Base-by-base conservation (phyloP, 352 stramenopile genomes). In the Pythium pyrilobum region DNA sequence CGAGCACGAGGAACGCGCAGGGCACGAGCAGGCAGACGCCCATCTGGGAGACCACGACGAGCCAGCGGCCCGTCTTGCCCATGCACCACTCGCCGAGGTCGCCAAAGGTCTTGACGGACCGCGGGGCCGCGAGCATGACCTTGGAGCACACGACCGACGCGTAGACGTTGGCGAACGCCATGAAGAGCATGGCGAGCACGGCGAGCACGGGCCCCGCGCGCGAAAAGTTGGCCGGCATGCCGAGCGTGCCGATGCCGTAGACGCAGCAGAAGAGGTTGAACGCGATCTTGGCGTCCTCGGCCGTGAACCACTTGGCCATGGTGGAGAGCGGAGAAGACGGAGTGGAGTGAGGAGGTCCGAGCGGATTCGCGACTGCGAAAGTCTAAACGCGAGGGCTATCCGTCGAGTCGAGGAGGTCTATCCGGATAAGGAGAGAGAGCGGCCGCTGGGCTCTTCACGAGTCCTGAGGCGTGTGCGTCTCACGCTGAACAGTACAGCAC, bases 241-340 rank as follows among this genome's bases (percentile, higher is more conserved):
- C 74, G 37, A 87, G 71, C 25, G 77, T 85, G 15, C 77, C 77
- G 28, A 87, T 76, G 38, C 76, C 76, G 59, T 75, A 86, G 41
- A 86, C 74, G 28, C 68, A 77, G 57, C 75, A 86, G 54, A 77
- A 77, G 55, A 84, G 68, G 54, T 77, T 81, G 63, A 81, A 81
- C 16, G 68, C 51, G 52, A 44, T 48, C 49, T 61, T 61, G 40
- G 62, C 62, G 29, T 56, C 49, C 27, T 56, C 49, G 23, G 27
- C 36, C 25, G 49, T 56, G 49, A 56, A 56, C 49, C 49, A 56
- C 27, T 56, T 56, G 37, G 29, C 29, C 29, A 34, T 34, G 7
- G 29, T 34, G 29, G 29, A 34, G 29, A 34, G 29, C 7, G 29
- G 29, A 12, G 7, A 34, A 34, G 29, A 34, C 29, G 7, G 29